Conservation (phyloP, 192 early-diverging fungal genomes). For the Coemansia sp. region DNA sequence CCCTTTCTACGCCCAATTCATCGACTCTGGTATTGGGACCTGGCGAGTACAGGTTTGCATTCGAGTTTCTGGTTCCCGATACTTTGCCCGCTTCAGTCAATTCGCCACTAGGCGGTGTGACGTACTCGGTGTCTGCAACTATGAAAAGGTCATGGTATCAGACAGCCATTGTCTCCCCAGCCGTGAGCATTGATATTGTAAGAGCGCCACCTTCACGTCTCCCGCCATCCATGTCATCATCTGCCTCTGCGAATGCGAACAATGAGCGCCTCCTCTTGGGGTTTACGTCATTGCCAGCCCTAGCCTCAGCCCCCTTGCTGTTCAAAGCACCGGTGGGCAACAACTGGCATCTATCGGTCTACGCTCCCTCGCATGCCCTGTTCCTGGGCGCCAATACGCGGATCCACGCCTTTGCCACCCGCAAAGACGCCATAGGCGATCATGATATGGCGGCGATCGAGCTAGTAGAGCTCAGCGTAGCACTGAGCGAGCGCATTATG, state of each 20-base stretch:
- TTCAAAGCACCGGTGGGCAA: slow-evolving; percentile 14
- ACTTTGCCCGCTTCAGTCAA: slow-evolving; percentile 28
- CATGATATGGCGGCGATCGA: neutral
- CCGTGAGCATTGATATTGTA: slow-evolving; percentile 17
- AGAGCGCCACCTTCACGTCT: slow-evolving; percentile 15
- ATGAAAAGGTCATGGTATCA: slow-evolving; percentile 25
- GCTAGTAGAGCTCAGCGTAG: slow-evolving; percentile 21
- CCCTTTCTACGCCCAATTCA: neutral
- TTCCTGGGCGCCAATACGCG: slow-evolving; percentile 10
- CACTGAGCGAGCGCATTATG: slow-evolving; percentile 22
- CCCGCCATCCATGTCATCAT: neutral
- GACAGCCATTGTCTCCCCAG: neutral
- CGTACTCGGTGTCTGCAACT: slow-evolving; percentile 12
- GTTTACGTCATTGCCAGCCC: slow-evolving; percentile 14
- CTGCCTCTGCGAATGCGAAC: neutral
- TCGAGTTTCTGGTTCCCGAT: slow-evolving; percentile 37
- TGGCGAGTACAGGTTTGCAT: slow-evolving; percentile 40
- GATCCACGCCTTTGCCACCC: slow-evolving; percentile 28
- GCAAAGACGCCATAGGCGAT: neutral
- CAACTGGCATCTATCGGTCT: slow-evolving; percentile 24
- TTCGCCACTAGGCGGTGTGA: slow-evolving; percentile 25
- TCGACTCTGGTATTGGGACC: slow-evolving; percentile 4
- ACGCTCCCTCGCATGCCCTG: slow-evolving; percentile 29
- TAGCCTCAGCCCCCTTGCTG: slow-evolving; percentile 18
- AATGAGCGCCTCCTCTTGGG: slow-evolving; percentile 7